Conservation (phyloP, 2,329 filamentous ascomycete species). For the Westerdykella sp. region DNA sequence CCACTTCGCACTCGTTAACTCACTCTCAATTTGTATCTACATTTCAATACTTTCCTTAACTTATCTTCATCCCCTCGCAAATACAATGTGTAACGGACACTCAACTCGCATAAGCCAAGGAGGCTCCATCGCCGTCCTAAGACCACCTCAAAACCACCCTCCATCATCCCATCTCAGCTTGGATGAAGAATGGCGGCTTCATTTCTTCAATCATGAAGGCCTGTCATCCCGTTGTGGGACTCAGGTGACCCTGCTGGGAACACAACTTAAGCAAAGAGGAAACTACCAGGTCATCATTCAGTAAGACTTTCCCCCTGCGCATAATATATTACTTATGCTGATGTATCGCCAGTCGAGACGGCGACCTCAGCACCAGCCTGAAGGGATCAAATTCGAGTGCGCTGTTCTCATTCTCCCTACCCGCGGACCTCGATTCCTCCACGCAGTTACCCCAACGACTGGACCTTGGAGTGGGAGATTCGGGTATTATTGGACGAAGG, state of each 20-base stretch:
- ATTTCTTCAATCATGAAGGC: slow-evolving; percentile 21
- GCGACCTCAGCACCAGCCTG: slow-evolving; percentile 19
- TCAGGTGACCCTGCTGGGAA: slow-evolving; percentile 23
- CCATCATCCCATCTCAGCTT: slow-evolving; percentile 1
- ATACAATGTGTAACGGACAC: slow-evolving; percentile 25
- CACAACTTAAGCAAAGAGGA: slow-evolving; percentile 4
- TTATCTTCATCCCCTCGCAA: background rate
- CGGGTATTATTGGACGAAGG: slow-evolving; percentile 29
- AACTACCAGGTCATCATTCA: slow-evolving; percentile 28
- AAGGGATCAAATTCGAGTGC: slow-evolving; percentile 6
- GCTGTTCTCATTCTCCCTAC: slow-evolving; percentile 24
- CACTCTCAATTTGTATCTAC: too few species aligned
- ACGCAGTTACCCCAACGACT: slow-evolving; percentile 19
- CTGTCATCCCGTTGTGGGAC: slow-evolving; percentile 15
- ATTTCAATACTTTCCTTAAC: background rate
- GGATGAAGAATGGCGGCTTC: slow-evolving; percentile 18
- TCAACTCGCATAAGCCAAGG: slow-evolving; percentile 28
- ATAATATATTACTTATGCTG: slow-evolving; percentile 1
- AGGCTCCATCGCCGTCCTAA: slow-evolving; percentile 32
- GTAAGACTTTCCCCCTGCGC: slow-evolving; percentile 9
- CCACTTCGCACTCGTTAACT: background rate
- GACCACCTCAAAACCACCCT: slow-evolving; percentile 10
- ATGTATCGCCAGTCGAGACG: slow-evolving; percentile 19
- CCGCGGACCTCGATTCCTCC: background rate
- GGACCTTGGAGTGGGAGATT: slow-evolving; percentile 27